Evolutionary conservation across 495 filamentous ascomycete genomes (phyloP), one percentile per base, ranked within the genome.

Genomic region (Pseudevernia furfuracea): DNA sequence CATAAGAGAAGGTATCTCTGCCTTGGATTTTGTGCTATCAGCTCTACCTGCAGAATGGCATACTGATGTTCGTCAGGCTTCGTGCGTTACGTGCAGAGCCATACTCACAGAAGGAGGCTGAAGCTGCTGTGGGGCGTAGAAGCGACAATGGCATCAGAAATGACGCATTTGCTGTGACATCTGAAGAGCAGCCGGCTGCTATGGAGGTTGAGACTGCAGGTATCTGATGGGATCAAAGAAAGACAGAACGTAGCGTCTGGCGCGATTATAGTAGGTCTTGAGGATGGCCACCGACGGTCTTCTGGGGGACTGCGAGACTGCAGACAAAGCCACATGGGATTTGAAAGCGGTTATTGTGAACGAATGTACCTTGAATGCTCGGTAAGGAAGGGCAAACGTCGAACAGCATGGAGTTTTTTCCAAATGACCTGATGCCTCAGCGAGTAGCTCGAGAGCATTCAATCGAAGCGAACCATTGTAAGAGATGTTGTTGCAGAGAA

Each of bases 91-190:
- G 81, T 52, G 90, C 93, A 71, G 88, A 90, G 68, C 88, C 92
- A 43, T 92, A 94, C 76, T 85, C 86, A 7, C 91, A 96, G 69
- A 87, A 90, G 71, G 85, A 92, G 68, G 90, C 92, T 34, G 88
- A 94, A 65, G 89, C 88, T 53, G 92, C 89, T 1, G 79, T 88
- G 10, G 89, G 91, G 44, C 74, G 92, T 43, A 72, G 78, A 43
- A 84, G 82, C 30, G 87, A 89, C 68, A 90, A 89, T 73, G 85
- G 84, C 63, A 69, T 72, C 61, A 70, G 74, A 39, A 59, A 58
- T 25, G 44, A 57, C 32, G 36, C 52, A 37, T 19, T 48, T 28
- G 10, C 43, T 12, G 46, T 30, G 7, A n/a, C 30, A 38, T 28
- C 58, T 41, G 57, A 63, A 36, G 58, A 46, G 30, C 58, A 66